Evolutionary conservation across 108 stramenopile species (phyloP), one percentile per base, ranked within the genome.

Genomic region (Fragilaria radians): DNA sequence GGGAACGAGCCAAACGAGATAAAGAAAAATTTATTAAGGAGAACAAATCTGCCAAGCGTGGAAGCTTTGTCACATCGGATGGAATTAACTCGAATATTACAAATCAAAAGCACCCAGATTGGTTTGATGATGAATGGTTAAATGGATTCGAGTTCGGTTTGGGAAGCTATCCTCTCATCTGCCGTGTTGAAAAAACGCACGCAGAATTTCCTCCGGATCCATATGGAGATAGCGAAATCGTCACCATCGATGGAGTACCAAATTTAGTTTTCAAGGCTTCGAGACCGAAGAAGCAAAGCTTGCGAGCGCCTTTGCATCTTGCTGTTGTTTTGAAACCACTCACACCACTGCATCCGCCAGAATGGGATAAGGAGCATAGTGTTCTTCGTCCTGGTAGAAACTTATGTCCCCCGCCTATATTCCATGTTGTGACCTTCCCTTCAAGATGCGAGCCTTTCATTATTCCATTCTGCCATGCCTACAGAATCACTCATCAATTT

Each of bases 171-270:
- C 77, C 77, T n/a, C 65, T 82, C 5, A 21, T 82, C 23, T 82
- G 81, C 63, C 64, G 67, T 14, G 77, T 82, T 23, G 73, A 78
- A 30, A 30, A 42, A 18, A 73, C 74, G 9, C 62, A 72, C 50
- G 67, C 71, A 9, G 81, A 82, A 61, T 82, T 82, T 46, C 81
- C 81, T 1, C 70, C 50, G 2, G 77, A 82, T 42, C 74, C 74
- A 1, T 48, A 51, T 22, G 2, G 28, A 52, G 49, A 62, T 11
- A 3, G 46, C 18, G 32, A 2, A 28, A 4, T 29, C 2, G 29
- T 48, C 18, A 28, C 42, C 17, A 49, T 51, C 23, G 30, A 49
- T 19, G 30, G 49, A 46, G 36, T 42, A 42, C 36, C 36, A 11
- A 42, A 42, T 11, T 7, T 42, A 11, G 36, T 42, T 14, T 42